Evolutionary conservation across 805 yeast species (phyloP).

Genomic region (Candida insectalens): DNA sequence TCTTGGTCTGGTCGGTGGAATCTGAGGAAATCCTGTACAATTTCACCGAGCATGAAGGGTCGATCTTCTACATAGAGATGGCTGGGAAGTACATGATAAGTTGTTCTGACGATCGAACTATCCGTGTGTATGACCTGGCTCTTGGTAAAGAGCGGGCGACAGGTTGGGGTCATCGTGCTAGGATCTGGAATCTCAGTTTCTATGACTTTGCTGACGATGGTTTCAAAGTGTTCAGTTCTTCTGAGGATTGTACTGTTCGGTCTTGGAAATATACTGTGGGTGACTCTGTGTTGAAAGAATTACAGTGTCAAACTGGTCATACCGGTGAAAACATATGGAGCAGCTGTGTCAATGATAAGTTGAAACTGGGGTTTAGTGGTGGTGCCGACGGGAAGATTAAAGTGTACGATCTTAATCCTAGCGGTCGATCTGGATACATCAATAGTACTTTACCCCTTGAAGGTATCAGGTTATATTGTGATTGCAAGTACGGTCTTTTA

Average conservation of each 20-base stretch:
- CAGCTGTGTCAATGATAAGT: constrained; percentile 40
- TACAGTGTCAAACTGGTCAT: constrained; percentile 55
- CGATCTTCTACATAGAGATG: constrained; percentile 72
- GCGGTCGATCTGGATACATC: constrained; percentile 21
- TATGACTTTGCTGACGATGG: constrained; percentile 20
- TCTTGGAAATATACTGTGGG: constrained; percentile 48
- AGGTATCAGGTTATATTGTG: constrained; percentile 49
- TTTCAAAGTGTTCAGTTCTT: constrained; percentile 46
- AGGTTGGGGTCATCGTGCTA: constrained; percentile 96
- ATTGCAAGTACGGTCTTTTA: constrained; percentile 35
- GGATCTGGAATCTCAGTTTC: constrained; percentile 81
- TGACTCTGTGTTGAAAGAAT: constrained; percentile 28
- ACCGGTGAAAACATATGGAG: constrained; percentile 87
- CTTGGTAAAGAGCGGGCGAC: constrained; percentile 53
- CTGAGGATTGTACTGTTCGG: constrained; percentile 84
- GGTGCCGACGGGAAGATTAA: constrained; percentile 89
- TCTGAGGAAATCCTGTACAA: constrained; percentile 35
- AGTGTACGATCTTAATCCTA: constrained; percentile 41
- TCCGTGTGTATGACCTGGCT: constrained; percentile 59
- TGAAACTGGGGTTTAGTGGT: constrained; percentile 60
- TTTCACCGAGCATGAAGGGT: constrained; percentile 78
- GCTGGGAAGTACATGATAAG: constrained; percentile 57
- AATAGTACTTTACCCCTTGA: constrained; percentile 33
- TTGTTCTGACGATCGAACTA: constrained; percentile 92
- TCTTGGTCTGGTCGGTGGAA: constrained; percentile 63